Evolutionary conservation across 768 basidiomycete genomes (phyloP).

Genomic region (Leccinum sublutescens): DNA sequence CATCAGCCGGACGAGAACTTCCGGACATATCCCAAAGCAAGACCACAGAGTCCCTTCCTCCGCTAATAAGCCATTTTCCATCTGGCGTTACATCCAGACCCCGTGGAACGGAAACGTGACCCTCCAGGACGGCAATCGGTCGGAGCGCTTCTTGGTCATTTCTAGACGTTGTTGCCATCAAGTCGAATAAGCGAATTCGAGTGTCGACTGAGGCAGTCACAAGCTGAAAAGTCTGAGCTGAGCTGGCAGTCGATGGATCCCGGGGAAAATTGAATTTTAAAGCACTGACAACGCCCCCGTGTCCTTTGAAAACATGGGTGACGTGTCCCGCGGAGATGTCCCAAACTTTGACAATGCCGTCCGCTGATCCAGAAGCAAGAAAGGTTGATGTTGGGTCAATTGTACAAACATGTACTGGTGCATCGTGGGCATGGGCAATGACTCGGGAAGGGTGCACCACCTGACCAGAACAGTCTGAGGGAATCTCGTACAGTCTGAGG

Average conservation of each 20-base stretch:
- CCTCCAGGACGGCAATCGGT: conserved; percentile 83
- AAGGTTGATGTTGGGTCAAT: conserved; percentile 85
- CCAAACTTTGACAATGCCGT: conserved; percentile 97
- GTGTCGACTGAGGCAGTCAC: conserved; percentile 93
- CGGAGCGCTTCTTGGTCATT: conserved; percentile 55
- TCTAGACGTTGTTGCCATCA: conserved; percentile 62
- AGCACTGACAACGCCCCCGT: conserved; percentile 96
- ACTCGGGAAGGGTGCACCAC: conserved; percentile 69
- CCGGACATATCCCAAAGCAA: conserved; percentile 81
- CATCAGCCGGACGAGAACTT: conserved; percentile 1
- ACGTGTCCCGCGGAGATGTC: conserved; percentile 82
- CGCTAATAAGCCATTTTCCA: conserved; percentile 87
- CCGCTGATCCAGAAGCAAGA: conserved; percentile 93
- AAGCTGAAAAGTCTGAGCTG: conserved; percentile 65
- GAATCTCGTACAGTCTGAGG: conserved; percentile 82
- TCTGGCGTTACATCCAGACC: conserved; percentile 83
- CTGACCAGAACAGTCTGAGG: conserved; percentile 42
- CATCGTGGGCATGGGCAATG: conserved; percentile 84
- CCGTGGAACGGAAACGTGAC: conserved; percentile 92
- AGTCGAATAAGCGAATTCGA: conserved; percentile 87
- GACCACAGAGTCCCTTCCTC: conserved; percentile 90
- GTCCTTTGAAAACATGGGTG: conserved; percentile 94
- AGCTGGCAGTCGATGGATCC: conserved; percentile 48
- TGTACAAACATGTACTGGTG: conserved; percentile 88
- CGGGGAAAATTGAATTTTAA: conserved; percentile 79